Percentiles rank a stretch among this genome's conserved stretches.
Conservation (phyloP, 106 monocot species). For the Iris macrosiphon region DNA sequence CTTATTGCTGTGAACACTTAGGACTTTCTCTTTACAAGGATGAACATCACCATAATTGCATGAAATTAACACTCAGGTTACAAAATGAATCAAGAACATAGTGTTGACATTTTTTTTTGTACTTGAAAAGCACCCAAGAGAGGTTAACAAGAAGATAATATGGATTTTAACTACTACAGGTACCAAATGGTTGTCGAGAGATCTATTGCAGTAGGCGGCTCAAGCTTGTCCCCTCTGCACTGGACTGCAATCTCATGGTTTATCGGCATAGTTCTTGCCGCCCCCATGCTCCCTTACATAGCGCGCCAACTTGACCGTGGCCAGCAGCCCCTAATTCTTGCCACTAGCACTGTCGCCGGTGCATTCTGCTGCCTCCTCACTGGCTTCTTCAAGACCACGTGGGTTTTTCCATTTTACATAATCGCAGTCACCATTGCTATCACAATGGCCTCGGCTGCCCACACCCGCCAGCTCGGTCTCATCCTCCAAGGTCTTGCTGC, state of each 20-base stretch:
- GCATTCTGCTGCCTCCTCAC: slow-evolving; percentile 40
- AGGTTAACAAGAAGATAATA: too few species aligned
- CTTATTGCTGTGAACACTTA: too few species aligned
- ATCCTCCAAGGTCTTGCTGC: slow-evolving; percentile 25
- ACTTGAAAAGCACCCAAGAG: too few species aligned
- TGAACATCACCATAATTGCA: too few species aligned
- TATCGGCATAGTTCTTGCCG: slow-evolving; percentile 11
- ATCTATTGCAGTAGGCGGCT: slow-evolving; percentile 14
- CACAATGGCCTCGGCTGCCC: slow-evolving; percentile 20
- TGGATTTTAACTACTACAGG: slow-evolving; percentile 22
- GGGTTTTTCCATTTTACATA: slow-evolving; percentile 50
- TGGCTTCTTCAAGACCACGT: slow-evolving; percentile 42
- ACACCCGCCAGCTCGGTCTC: slow-evolving; percentile 38
- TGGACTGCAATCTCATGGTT: slow-evolving; percentile 51
- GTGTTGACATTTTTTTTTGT: too few species aligned
- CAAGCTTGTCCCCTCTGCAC: slow-evolving; percentile 22
- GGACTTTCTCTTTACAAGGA: too few species aligned
- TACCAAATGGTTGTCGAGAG: slow-evolving; percentile 25
- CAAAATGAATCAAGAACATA: too few species aligned
- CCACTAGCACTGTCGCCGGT: slow-evolving; percentile 19
- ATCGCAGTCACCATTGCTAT: slow-evolving; percentile 11
- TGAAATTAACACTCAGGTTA: too few species aligned
- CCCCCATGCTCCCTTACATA: slow-evolving; percentile 20
- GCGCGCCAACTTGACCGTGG: slow-evolving; percentile 38
- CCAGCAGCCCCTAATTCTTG: slow-evolving; percentile 28